Evolutionary conservation across 108 stramenopile genomes (phyloP).

Genomic region (Pseudonitzschia pungens): DNA sequence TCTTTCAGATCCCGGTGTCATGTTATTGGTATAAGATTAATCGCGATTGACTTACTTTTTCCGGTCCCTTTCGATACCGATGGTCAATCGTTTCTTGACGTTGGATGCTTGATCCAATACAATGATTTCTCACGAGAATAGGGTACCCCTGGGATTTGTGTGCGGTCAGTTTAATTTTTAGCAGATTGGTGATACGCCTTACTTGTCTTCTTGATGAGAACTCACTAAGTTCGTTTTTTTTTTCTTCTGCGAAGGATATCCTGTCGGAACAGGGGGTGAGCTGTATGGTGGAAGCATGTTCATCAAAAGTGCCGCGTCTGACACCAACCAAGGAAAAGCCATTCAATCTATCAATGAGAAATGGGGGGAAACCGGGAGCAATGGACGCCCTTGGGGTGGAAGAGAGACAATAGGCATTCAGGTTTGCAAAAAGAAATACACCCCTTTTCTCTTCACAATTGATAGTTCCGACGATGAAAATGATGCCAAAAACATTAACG

Average conservation of each 20-base stretch:
- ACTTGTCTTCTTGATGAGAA: neutral
- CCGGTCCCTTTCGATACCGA: neutral
- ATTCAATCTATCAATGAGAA: slow-evolving; percentile 77
- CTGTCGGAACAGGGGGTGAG: slow-evolving; percentile 67
- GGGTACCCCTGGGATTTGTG: slow-evolving; percentile 90
- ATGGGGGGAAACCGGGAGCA: slow-evolving; percentile 48
- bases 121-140: slow-evolving; percentile 12
- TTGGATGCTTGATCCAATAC: neutral
- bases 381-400: slow-evolving; percentile 42
- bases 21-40: slow-evolving; percentile 4
- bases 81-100: neutral
- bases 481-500: slow-evolving; percentile 13
- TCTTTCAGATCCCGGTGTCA: neutral
- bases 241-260: slow-evolving; percentile 49
- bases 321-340: slow-evolving; percentile 77
- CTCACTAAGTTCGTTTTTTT: neutral
- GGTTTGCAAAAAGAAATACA: slow-evolving; percentile 90
- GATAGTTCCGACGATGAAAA: slow-evolving; percentile 19
- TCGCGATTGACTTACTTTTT: neutral
- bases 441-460: slow-evolving; percentile 68
- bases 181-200: neutral
- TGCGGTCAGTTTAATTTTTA: slow-evolving; percentile 40
- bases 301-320: slow-evolving; percentile 69
- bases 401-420: slow-evolving; percentile 78
- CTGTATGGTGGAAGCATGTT: slow-evolving; percentile 88